Conservation (phyloP, 805 yeast species). For the Hanseniaspora singularis region DNA sequence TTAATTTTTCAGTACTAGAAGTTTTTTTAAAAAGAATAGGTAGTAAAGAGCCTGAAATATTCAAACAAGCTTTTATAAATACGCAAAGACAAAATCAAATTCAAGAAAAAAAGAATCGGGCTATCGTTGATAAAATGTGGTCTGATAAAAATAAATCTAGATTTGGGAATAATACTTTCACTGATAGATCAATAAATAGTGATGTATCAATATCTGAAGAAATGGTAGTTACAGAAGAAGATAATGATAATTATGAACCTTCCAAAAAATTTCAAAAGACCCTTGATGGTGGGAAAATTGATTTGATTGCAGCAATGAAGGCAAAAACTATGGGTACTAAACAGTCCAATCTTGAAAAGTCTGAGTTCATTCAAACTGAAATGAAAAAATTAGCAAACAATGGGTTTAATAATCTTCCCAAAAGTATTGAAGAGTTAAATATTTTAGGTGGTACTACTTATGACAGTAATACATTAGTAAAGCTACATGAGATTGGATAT, state of each 20-base stretch:
- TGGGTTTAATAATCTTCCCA: slow-evolving; percentile 17
- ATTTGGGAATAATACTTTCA: slow-evolving; percentile 14
- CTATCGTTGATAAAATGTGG: slow-evolving; percentile 16
- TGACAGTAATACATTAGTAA: slow-evolving; percentile 43
- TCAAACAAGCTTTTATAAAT: slow-evolving; percentile 39
- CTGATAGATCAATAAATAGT: not conserved
- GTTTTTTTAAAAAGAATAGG: slow-evolving; percentile 53
- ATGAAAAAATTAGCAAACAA: slow-evolving; percentile 19
- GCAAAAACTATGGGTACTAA: slow-evolving; percentile 30
- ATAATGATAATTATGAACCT: slow-evolving; percentile 3
- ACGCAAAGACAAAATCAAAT: slow-evolving; percentile 30
- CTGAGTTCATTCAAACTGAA: slow-evolving; percentile 16
- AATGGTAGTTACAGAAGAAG: slow-evolving; percentile 8
- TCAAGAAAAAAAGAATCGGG: slow-evolving; percentile 9
- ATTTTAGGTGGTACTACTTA: slow-evolving; percentile 19
- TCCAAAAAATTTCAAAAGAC: slow-evolving; percentile 5
- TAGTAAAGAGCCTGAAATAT: slow-evolving; percentile 63
- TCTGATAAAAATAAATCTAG: slow-evolving; percentile 19
- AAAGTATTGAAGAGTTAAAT: slow-evolving; percentile 19
- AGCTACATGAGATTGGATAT: slow-evolving; percentile 81
- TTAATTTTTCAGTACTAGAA: slow-evolving; percentile 68
- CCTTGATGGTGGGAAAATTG: slow-evolving; percentile 46
- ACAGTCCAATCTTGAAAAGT: slow-evolving; percentile 15
- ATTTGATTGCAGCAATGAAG: slow-evolving; percentile 47
- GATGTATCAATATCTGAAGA: slow-evolving; percentile 1